These are phyloP conservation scores for Globisporangium irregulare DNA, from an alignment of 352 stramenopile species.

Conservation along the genomic window DNA sequence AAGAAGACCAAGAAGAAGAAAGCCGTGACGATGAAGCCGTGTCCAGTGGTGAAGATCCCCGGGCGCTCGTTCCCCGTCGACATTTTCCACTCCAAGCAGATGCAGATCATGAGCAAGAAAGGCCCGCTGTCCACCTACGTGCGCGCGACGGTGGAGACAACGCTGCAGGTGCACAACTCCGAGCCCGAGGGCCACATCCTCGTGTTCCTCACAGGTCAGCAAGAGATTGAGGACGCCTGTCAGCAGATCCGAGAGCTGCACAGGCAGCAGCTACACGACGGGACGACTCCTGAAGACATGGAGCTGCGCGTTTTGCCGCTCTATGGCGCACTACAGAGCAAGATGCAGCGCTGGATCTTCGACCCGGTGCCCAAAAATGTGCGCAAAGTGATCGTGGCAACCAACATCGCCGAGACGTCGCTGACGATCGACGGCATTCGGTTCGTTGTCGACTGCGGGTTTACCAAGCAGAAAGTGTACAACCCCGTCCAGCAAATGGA, in stretches of 20 bases:
- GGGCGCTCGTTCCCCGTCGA: constrained; percentile 92
- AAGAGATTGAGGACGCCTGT: constrained; percentile 92
- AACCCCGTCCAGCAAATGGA: constrained; percentile 75
- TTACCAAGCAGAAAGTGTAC: constrained; percentile 93
- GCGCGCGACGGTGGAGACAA: constrained; percentile 66
- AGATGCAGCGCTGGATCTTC: constrained; percentile 94
- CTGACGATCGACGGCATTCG: constrained; percentile 97
- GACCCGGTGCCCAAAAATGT: constrained; percentile 70
- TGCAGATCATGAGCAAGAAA: constrained; percentile 67
- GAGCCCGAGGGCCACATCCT: constrained; percentile 88
- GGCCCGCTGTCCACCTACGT: constrained; percentile 69
- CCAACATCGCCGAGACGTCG: constrained; percentile 96
- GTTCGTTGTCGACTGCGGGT: constrained; percentile 77
- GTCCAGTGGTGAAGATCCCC: constrained; percentile 87
- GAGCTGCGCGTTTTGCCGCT: constrained; percentile 87
- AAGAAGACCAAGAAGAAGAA: constrained; percentile 11
- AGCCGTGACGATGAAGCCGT: constrained; percentile 15
- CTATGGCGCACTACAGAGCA: constrained; percentile 94
- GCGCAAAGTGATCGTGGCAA: constrained; percentile 88
- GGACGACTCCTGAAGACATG: constrained; percentile 17
- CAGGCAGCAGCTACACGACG: constrained; percentile 17
- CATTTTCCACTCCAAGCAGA: constrained; percentile 91
- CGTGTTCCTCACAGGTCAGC: constrained; percentile 93
- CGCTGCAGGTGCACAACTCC: constrained; percentile 68
- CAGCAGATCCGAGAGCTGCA: constrained; percentile 73